These are phyloP conservation scores for Chlamydomonas schloesseri DNA, from an alignment of 139 green algal species.

Conservation along the genomic window DNA sequence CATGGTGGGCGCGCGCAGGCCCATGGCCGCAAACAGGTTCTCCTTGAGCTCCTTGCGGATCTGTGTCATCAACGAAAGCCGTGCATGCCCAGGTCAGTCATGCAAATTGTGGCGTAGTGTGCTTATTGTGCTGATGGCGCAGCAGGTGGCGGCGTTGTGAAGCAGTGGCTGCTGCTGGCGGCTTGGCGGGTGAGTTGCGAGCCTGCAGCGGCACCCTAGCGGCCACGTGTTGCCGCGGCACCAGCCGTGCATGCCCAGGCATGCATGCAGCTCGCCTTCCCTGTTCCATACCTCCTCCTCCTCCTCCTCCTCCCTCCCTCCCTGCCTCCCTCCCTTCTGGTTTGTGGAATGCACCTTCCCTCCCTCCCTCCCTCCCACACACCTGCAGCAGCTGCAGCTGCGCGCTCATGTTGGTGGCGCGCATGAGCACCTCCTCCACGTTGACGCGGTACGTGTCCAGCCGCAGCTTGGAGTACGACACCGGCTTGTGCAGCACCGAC, in stretches of 20 bases:
- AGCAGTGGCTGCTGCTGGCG: too few relatives aligned
- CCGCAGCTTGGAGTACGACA: conserved; percentile 20
- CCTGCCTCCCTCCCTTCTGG: neutral
- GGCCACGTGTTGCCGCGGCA: too few relatives aligned
- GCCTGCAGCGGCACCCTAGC: too few relatives aligned
- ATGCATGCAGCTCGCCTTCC: too few relatives aligned
- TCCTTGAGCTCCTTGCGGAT: conserved; percentile 25
- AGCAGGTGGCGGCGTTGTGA: too few relatives aligned
- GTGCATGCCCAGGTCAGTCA: too few relatives aligned
- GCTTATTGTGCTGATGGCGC: too few relatives aligned
- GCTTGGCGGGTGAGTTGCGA: too few relatives aligned
- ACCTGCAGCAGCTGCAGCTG: conserved; percentile 43
- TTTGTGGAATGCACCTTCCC: too few relatives aligned
- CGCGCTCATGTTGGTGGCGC: conserved; percentile 31
- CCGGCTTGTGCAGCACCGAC: conserved; percentile 2
- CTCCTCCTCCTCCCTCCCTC: neutral
- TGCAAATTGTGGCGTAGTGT: too few relatives aligned
- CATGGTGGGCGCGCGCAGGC: conserved; percentile 2
- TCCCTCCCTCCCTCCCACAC: neutral
- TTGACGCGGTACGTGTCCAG: conserved; percentile 45
- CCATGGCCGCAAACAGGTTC: neutral
- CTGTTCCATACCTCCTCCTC: neutral
- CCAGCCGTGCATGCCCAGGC: too few relatives aligned
- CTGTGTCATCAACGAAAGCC: too few relatives aligned
- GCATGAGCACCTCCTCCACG: conserved; percentile 43